A percentile compares a stretch with the other conserved stretches of the same genome.
These are phyloP conservation scores for Allodekkera sacchari DNA, from an alignment of 805 yeast species.

Conservation along the genomic window DNA sequence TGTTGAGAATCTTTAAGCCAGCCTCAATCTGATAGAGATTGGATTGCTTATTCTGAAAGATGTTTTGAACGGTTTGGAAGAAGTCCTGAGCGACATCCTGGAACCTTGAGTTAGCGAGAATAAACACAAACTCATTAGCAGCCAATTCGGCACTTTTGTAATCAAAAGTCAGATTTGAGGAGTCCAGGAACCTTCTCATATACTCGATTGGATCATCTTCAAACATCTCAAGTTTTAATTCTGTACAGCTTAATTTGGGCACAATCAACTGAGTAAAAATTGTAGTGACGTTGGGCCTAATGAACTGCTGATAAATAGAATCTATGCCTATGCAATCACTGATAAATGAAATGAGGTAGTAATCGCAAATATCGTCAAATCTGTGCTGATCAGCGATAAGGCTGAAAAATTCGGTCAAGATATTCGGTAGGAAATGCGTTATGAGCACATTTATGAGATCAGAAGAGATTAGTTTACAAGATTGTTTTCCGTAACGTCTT, in stretches of 20 bases:
- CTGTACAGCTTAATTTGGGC: constrained; percentile 67
- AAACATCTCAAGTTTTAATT: constrained; percentile 61
- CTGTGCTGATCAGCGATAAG: constrained; percentile 74
- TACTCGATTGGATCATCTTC: constrained; percentile 87
- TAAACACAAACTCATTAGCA: constrained; percentile 32
- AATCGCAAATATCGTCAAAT: constrained; percentile 56
- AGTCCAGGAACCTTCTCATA: constrained; percentile 47
- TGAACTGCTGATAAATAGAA: constrained; percentile 48
- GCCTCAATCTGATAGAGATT: constrained; percentile 33
- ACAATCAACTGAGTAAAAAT: constrained; percentile 64
- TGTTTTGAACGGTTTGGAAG: background rate
- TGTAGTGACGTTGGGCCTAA: constrained; percentile 57
- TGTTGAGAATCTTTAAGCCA: constrained; percentile 63
- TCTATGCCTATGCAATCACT: constrained; percentile 48
- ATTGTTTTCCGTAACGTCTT: constrained; percentile 40
- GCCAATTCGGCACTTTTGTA: constrained; percentile 42
- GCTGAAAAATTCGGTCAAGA: constrained; percentile 49
- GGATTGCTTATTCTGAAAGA: constrained; percentile 1
- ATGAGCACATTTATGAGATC: constrained; percentile 29
- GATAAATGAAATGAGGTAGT: constrained; percentile 53
- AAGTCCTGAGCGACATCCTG: constrained; percentile 9
- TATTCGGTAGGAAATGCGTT: constrained; percentile 59
- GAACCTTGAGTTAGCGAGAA: constrained; percentile 10
- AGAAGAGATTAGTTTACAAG: constrained; percentile 7
- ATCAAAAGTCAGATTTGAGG: constrained; percentile 30